Conservation (phyloP, 2,329 filamentous ascomycete species). For the Aureobasidium sp. region DNA sequence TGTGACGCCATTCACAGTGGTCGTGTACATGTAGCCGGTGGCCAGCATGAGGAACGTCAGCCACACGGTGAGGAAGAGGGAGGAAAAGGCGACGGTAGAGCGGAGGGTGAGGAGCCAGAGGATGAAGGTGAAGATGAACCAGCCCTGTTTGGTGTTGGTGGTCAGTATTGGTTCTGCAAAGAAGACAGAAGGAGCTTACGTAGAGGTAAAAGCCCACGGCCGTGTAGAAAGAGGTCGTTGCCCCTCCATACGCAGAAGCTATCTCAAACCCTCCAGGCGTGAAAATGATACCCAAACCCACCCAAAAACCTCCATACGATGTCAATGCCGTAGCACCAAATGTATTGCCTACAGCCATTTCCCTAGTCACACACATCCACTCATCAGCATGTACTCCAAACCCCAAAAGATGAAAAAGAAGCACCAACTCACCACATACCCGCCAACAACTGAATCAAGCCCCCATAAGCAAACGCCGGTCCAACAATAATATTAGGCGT, state of each 20-base stretch:
- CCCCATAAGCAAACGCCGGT: slow-evolving; percentile 66
- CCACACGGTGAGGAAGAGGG: slow-evolving; percentile 65
- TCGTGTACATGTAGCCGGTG: slow-evolving; percentile 46
- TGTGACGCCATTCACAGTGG: slow-evolving; percentile 29
- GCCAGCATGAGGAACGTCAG: slow-evolving; percentile 66
- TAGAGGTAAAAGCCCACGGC: slow-evolving; percentile 67
- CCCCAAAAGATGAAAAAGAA: not conserved
- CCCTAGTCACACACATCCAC: slow-evolving; percentile 46
- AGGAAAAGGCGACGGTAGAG: slow-evolving; percentile 70
- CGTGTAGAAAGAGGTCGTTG: slow-evolving; percentile 41
- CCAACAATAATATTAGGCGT: slow-evolving; percentile 59
- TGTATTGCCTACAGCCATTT: slow-evolving; percentile 81
- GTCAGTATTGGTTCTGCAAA: not conserved
- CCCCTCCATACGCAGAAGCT: slow-evolving; percentile 34
- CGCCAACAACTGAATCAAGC: slow-evolving; percentile 67
- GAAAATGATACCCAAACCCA: slow-evolving; percentile 62
- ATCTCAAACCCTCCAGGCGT: slow-evolving; percentile 60
- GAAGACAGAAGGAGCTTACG: not conserved
- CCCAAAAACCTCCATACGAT: slow-evolving; percentile 80
- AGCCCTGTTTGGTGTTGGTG: slow-evolving; percentile 40
- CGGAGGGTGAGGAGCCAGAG: slow-evolving; percentile 65
- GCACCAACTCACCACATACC: slow-evolving; percentile 66
- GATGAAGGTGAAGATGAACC: slow-evolving; percentile 79
- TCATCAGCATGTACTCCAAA: not conserved
- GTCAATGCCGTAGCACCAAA: slow-evolving; percentile 75